Conservation (phyloP, 768 basidiomycete genomes). For the Mycena floridula region DNA sequence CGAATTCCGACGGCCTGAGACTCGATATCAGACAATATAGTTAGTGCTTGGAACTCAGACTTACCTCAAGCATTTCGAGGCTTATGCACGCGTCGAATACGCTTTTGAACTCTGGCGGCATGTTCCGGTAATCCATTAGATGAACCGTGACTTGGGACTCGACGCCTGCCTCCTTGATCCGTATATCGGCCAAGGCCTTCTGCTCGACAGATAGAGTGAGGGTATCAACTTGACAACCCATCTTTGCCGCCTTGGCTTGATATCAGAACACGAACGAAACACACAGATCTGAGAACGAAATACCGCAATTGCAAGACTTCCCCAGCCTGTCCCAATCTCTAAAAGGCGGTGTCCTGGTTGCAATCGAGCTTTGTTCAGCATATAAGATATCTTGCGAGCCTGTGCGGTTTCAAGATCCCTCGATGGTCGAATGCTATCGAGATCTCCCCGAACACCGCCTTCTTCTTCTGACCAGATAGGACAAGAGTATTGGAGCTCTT, state of each 20-base stretch:
- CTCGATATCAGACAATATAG: too few relatives aligned
- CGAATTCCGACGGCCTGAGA: conserved; percentile 47
- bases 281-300: conserved; percentile 20
- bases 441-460: conserved; percentile 24
- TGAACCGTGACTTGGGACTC: conserved; percentile 37
- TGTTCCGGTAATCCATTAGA: conserved; percentile 47
- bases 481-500: conserved; percentile 53
- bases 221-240: conserved; percentile 36
- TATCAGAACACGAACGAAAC: too few relatives aligned
- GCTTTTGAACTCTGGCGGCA: conserved; percentile 38
- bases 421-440: background rate
- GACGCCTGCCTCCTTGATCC: conserved; percentile 32
- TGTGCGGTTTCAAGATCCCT: conserved; percentile 11
- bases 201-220: conserved; percentile 49
- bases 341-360: conserved; percentile 39
- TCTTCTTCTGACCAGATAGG: conserved; percentile 42
- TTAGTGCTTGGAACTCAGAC: too few relatives aligned
- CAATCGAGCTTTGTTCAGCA: conserved; percentile 43
- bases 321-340: conserved; percentile 55
- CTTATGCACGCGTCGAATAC: conserved; percentile 35
- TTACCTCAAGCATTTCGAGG: conserved; percentile 36
- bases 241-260: conserved; percentile 20
- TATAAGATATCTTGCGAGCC: conserved; percentile 10
- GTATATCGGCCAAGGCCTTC: conserved; percentile 33
- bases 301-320: conserved; percentile 41